A percentile compares a stretch with the other conserved stretches of the same genome.
phyloP scores from a whole-genome alignment of 2,329 filamentous ascomycete genomes.

The Diaporthe longicolla region DNA sequence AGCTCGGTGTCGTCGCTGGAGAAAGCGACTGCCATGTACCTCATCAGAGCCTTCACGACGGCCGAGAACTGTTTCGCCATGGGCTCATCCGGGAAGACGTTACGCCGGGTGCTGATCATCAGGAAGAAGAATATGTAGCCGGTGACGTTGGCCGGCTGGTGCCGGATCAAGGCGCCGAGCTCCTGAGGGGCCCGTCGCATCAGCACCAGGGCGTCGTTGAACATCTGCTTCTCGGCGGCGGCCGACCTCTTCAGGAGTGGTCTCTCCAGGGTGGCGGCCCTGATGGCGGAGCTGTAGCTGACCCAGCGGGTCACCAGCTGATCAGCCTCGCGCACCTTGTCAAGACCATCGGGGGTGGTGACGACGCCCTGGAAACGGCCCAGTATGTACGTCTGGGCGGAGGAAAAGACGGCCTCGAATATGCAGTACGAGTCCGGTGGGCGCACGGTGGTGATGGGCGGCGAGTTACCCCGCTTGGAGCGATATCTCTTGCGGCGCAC shows the following conservation, averaged over 20 bases:
- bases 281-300: slow-evolving; percentile 30
- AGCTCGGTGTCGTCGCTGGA: slow-evolving; percentile 8
- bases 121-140: slow-evolving; percentile 37
- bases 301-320: slow-evolving; percentile 29
- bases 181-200: slow-evolving; percentile 29
- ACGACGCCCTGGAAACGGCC: slow-evolving; percentile 26
- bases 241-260: slow-evolving; percentile 26
- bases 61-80: slow-evolving; percentile 36
- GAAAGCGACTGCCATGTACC: slow-evolving; percentile 21
- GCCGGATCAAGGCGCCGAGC: slow-evolving; percentile 29
- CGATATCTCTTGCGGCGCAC: slow-evolving; percentile 34
- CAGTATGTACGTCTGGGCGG: slow-evolving; percentile 27
- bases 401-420: slow-evolving; percentile 33
- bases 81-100: slow-evolving; percentile 9
- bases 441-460: slow-evolving; percentile 18
- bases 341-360: slow-evolving; percentile 21
- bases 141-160: slow-evolving; percentile 30
- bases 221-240: slow-evolving; percentile 30
- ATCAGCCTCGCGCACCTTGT: slow-evolving; percentile 19
- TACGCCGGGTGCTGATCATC: slow-evolving; percentile 31
- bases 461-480: neutral
- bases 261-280: slow-evolving; percentile 20
- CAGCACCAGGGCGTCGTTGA: slow-evolving; percentile 30
- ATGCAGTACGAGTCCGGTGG: slow-evolving; percentile 31
- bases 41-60: slow-evolving; percentile 36